A percentile compares a stretch with the other conserved stretches of the same genome.
Conservation (phyloP, 192 early-diverging fungal genomes). For the Linnemannia zychae region DNA sequence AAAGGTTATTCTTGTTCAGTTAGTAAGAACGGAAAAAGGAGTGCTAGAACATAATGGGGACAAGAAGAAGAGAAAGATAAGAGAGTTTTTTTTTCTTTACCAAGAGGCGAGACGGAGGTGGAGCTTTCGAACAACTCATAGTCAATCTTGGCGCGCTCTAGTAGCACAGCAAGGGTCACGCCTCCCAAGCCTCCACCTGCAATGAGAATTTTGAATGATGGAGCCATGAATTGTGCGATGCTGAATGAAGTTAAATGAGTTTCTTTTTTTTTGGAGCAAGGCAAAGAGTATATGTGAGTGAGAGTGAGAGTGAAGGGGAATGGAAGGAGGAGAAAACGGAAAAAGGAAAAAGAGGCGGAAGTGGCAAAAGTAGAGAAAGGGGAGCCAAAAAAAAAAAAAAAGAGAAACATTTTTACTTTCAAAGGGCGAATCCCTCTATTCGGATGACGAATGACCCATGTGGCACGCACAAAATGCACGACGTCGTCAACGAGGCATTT, state of each 20-base stretch:
- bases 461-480: neutral
- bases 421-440: too few relatives aligned
- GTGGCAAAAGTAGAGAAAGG: neutral
- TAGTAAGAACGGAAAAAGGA: too few relatives aligned
- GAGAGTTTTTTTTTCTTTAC: neutral
- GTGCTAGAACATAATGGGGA: neutral
- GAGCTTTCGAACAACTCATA: constrained; percentile 22
- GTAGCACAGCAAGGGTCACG: constrained; percentile 32
- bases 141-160: constrained; percentile 31
- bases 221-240: constrained; percentile 18
- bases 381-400: neutral
- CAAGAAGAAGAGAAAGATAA: neutral
- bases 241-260: neutral
- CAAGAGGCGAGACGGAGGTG: constrained; percentile 2
- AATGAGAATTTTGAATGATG: constrained; percentile 30
- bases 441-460: neutral
- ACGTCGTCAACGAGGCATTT: neutral
- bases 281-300: neutral
- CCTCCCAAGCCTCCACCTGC: constrained; percentile 36
- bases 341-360: constrained; percentile 1
- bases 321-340: neutral
- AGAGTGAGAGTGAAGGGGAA: neutral
- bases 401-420: too few relatives aligned
- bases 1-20: neutral
- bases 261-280: too few relatives aligned